Evolutionary conservation across 352 stramenopile species (phyloP).

Genomic region (Phytophthora nicotianae): DNA sequence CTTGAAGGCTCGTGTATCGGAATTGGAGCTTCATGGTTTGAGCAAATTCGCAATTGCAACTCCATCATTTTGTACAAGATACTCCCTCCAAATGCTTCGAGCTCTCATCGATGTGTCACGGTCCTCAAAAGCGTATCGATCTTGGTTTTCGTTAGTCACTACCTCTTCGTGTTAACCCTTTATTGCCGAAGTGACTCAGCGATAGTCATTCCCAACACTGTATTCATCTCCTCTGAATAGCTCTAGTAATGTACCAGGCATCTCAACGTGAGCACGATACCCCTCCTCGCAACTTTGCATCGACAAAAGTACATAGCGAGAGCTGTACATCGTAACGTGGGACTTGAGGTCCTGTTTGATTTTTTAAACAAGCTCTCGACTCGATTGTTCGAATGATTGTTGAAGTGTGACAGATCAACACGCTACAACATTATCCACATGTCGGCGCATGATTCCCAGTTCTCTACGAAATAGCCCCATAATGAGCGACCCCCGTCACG

Average conservation of each 20-base stretch:
- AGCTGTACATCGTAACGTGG: background rate
- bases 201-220: constrained; percentile 7
- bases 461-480: background rate
- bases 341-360: constrained; percentile 6
- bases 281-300: constrained; percentile 2
- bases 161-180: constrained; percentile 2
- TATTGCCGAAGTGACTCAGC: background rate
- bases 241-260: background rate
- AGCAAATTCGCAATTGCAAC: constrained; percentile 7
- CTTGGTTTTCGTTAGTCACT: background rate
- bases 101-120: background rate
- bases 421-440: constrained; percentile 12
- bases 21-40: constrained; percentile 7
- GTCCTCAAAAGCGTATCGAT: background rate
- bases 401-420: background rate
- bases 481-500: background rate
- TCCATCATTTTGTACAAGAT: constrained; percentile 1
- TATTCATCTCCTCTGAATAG: constrained; percentile 6
- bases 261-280: background rate
- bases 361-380: constrained; percentile 12
- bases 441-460: background rate
- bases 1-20: constrained; percentile 10
- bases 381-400: background rate
- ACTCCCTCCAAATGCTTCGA: background rate
- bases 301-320: background rate